Evolutionary conservation across 2,329 filamentous ascomycete genomes (phyloP).

Genomic region (Aspergillus calidoustus): DNA sequence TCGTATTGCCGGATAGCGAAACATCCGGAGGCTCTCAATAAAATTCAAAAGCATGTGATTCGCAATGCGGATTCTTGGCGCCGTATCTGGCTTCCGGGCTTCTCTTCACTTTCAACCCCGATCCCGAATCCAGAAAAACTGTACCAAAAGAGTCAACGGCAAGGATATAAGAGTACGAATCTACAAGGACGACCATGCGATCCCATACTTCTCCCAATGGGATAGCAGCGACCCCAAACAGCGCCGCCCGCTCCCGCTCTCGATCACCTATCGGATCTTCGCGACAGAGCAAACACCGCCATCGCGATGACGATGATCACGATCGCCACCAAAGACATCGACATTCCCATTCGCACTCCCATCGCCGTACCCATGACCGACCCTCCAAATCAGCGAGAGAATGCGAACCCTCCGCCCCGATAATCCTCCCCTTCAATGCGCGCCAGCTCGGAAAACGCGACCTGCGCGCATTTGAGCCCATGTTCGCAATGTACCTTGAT

Average conservation of each 20-base stretch:
- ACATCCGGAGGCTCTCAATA: not conserved
- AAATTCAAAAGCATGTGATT: not conserved
- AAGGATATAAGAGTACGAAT: slow-evolving; percentile 8
- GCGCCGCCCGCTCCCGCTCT: slow-evolving; percentile 38
- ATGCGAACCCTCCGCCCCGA: slow-evolving; percentile 28
- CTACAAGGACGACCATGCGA: slow-evolving; percentile 18
- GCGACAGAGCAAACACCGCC: slow-evolving; percentile 32
- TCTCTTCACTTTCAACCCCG: too few relatives aligned
- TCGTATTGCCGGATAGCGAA: not conserved
- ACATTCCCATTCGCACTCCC: slow-evolving; percentile 23
- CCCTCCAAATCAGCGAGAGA: slow-evolving; percentile 15
- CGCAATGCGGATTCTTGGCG: not conserved
- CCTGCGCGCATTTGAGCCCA: slow-evolving; percentile 65
- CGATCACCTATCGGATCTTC: slow-evolving; percentile 41
- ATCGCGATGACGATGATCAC: slow-evolving; percentile 15
- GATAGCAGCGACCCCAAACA: slow-evolving; percentile 6
- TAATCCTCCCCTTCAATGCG: slow-evolving; percentile 68
- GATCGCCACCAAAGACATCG: slow-evolving; percentile 13
- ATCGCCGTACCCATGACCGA: slow-evolving; percentile 13
- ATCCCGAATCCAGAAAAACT: not conserved
- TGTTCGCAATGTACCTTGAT: slow-evolving; percentile 85
- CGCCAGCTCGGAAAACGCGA: slow-evolving; percentile 71
- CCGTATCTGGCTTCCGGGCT: not conserved
- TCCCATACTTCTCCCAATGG: not conserved
- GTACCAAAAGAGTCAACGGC: not conserved